These are phyloP conservation scores for Pyrrhoderma lamaoense DNA, from an alignment of 1,284 basidiomycete species.

Conservation along the genomic window DNA sequence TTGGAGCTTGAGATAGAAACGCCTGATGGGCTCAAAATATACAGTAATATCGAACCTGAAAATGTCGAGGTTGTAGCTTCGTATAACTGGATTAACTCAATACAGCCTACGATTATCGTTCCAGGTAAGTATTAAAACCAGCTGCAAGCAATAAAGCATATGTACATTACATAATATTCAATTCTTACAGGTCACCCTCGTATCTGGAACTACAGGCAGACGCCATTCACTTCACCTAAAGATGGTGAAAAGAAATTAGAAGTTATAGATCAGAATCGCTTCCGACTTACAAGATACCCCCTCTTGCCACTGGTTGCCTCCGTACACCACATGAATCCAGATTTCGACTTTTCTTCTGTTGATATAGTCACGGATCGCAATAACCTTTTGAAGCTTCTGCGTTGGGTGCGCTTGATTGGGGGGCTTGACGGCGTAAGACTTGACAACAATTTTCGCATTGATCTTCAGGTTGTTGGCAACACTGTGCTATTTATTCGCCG, in stretches of 20 bases:
- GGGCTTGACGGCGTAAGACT: slow-evolving; percentile 6
- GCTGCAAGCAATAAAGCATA: neutral
- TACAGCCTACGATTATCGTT: slow-evolving; percentile 26
- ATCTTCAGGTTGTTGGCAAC: slow-evolving; percentile 26
- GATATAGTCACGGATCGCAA: slow-evolving; percentile 33
- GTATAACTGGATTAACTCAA: slow-evolving; percentile 30
- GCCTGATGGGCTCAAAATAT: too few relatives aligned
- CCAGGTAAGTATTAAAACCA: slow-evolving; percentile 23
- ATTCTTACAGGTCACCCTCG: slow-evolving; percentile 21
- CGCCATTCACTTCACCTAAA: slow-evolving; percentile 22
- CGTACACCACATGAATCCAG: slow-evolving; percentile 27
- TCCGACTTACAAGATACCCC: slow-evolving; percentile 26
- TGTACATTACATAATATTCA: neutral
- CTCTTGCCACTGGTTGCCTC: slow-evolving; percentile 31
- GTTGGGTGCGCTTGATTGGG: slow-evolving; percentile 19
- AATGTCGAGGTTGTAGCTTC: slow-evolving; percentile 26
- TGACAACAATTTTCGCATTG: slow-evolving; percentile 29
- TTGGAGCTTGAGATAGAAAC: too few relatives aligned
- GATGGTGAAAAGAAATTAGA: slow-evolving; percentile 23
- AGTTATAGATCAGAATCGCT: slow-evolving; percentile 28
- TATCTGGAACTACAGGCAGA: slow-evolving; percentile 25
- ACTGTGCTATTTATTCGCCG: slow-evolving; percentile 10
- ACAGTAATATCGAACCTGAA: slow-evolving; percentile 19
- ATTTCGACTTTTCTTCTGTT: slow-evolving; percentile 26
- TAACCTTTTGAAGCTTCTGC: slow-evolving; percentile 31